Evolutionary conservation across 345 rosid genomes (phyloP), one percentile per base, ranked within the genome.

Genomic region (Kernera saxatilis): DNA sequence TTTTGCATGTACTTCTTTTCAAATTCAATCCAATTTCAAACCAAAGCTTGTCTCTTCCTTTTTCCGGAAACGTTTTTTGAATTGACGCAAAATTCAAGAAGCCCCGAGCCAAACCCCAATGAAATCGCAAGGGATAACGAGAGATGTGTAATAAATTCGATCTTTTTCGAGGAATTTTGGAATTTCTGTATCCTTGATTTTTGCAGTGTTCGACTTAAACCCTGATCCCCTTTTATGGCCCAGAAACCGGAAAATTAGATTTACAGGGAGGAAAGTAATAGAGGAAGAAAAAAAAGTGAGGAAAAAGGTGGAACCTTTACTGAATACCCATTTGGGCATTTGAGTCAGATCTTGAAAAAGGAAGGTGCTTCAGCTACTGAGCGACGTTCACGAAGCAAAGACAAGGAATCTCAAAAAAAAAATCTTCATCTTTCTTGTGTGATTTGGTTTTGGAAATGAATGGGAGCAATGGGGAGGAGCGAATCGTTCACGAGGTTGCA

Each of bases 401-500:
- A 6, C 7, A 23, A 33, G 45, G 35, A 29, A 30, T 45, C 40
- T 35, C 6, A 3, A 11, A 4, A 8, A 4, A 8, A 46, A 33
- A 7, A 1, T 35, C 10, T 57, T 52, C 64, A 46, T 52, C 36
- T 49, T 60, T 52, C 50, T 45, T 61, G 27, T 43, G 68, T 11
- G 62, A 51, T 26, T 40, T 2, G 58, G 25, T 54, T 25, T 54
- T 67, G 75, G 82, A 80, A 43, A 88, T 90, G 98, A 79, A 60
- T 80, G 85, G 55, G 69, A 25, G 62, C 13, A 51, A 74, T 67
- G 84, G 48, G 41, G 88, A 83, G 48, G 89, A 86, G 49, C 46
- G 77, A 37, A 32, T 74, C 61, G 79, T 69, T 66, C 88, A 73
- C 62, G 98, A 91, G 86, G 85, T 93, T 59, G 91, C 77, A 41